Base-by-base conservation (phyloP, 805 yeast genomes). In the Saturnispora sanitii region DNA sequence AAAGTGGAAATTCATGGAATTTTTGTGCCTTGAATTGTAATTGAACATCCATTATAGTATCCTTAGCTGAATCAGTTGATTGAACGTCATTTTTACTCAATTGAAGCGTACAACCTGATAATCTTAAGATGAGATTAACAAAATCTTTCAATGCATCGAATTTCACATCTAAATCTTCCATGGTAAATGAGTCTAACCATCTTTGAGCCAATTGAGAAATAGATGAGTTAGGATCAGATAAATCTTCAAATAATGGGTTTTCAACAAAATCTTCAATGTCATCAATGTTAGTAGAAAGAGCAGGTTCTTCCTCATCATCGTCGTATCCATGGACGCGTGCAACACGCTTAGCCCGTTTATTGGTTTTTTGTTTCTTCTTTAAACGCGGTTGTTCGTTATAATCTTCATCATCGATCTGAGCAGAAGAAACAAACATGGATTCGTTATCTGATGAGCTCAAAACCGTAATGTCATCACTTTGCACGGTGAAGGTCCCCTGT, bases 31-130 rank as follows among this genome's bases (percentile, higher is more conserved):
- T 65, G 49, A 83, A 82, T 34, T 73, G 60, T 16, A 74, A 64
- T 46, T 82, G 82, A 21, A 87, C 60, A 56, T 85, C 95, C 4
- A 71, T 76, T 8, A 84, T 72, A 0, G 95, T 83, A 27, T 79
- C 82, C 13, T 71, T 64, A 1, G 92, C 82, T 6, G 83, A 73
- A 35, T 61, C 65, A 2, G 55, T 40, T 43, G 54, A 56, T 4
- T 52, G 66, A 37, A 85, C 77, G 55, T 87, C 96, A 56, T 88
- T 94, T 21, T 75, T 73, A 44, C 78, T 79, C 8, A 84, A 72
- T 20, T 71, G 73, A 2, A 76, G 66, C 17, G 75, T 67, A 37
- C 87, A 79, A 0, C 95, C 95, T 54, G 84, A 76, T 37, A 78
- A 65, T 44, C 87, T 66, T 31, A 88, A 61, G 1, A 84, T 49